Evolutionary conservation across 805 yeast species (phyloP), one percentile per base, ranked within the genome.

Genomic region (Yarrowia sp.): DNA sequence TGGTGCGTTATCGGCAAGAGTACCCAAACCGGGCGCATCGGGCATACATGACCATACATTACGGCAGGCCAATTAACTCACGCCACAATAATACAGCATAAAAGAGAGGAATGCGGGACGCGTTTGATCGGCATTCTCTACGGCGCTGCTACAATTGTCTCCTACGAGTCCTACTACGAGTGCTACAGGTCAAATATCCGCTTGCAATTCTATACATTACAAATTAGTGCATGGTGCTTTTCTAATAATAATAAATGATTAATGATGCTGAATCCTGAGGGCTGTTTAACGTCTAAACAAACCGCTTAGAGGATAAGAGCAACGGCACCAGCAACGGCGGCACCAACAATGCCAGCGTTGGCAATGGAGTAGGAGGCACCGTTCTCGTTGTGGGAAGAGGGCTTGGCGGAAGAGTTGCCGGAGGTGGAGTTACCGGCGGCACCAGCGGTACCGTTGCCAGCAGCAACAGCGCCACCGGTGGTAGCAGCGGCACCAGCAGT

Each of bases 281-380:
- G 24, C 18, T 12, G 38, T 33, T 12, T 22, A 39, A 25, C 14
- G 13, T 14, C 12, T 7, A 14, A 7, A 24, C 35, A 55, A 55
- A 8, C 46, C 62, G 59, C 63, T 72, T 73, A 73, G 69, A 73
- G 73, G 64, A 73, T 69, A 25, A 73, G 70, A 60, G 76, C 76
- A 63, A 72, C 69, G 63, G 75, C 76, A 64, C 76, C 76, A 63
- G 76, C 76, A 66, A 73, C 76, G 65, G 72, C 74, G 63, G 76
- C 76, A 61, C 75, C 76, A 67, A 73, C 66, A 63, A 73, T 65
- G 63, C 76, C 76, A 60, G 75, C 76, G 67, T 71, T 71, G 65
- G 72, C 68, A 39, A 70, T 62, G 71, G 72, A 71, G 66, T 63
- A 60, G 63, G 65, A 63, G 42, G 72, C 73, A 62, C 70, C 72